These are phyloP conservation scores for Podaxis sp. DNA, from an alignment of 768 basidiomycete genomes.

Conservation along the genomic window DNA sequence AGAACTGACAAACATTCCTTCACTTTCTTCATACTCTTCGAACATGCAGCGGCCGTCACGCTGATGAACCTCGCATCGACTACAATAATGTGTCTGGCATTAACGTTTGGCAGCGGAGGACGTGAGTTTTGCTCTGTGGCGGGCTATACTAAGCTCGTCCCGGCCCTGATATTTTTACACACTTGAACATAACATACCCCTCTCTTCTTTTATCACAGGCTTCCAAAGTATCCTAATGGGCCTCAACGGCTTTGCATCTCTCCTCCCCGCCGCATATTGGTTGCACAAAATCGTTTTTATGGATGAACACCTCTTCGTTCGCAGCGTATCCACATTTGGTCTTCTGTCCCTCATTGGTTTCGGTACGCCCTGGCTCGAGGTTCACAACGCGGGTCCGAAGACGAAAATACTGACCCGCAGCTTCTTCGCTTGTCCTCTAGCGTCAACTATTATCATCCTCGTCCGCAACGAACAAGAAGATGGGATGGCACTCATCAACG, in stretches of 20 bases:
- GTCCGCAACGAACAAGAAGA: slow-evolving; percentile 3
- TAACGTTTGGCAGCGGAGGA: slow-evolving; percentile 7
- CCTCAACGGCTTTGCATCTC: slow-evolving; percentile 6
- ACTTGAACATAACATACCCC: not conserved
- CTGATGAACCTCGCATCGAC: slow-evolving; percentile 10
- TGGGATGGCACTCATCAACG: slow-evolving; percentile 8
- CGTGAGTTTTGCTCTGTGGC: slow-evolving; percentile 1
- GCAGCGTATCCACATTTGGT: not conserved
- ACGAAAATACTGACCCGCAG: not conserved
- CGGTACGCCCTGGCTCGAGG: not conserved
- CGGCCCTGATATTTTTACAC: not conserved
- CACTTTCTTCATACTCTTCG: not conserved
- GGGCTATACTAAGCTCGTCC: not conserved
- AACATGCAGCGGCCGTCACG: slow-evolving; percentile 5
- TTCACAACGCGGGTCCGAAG: not conserved
- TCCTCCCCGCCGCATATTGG: slow-evolving; percentile 14
- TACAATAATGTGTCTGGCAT: slow-evolving; percentile 5
- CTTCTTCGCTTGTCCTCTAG: not conserved
- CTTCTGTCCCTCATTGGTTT: slow-evolving; percentile 9
- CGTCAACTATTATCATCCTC: not conserved
- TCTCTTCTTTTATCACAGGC: not conserved
- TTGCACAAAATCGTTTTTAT: slow-evolving; percentile 5
- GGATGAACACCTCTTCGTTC: not conserved
- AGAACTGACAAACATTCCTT: not conserved
- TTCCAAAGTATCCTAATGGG: slow-evolving; percentile 7